phyloP scores from a whole-genome alignment of 805 yeast species.

The Yarrowia divulgata region DNA sequence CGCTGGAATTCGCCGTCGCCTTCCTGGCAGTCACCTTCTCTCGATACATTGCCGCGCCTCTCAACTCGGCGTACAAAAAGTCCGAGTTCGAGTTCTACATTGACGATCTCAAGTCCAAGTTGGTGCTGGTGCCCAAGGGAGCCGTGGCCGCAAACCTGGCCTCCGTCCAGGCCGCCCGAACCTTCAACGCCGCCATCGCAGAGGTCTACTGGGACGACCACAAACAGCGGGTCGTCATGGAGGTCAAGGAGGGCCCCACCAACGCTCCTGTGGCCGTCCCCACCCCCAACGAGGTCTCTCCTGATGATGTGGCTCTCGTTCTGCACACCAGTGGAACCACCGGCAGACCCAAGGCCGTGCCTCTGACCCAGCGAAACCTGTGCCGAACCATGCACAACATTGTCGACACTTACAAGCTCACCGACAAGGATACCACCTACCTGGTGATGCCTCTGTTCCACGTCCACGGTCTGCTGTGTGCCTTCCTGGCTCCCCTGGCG shows the following conservation, averaged over 20 bases:
- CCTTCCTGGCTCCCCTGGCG: slow-evolving; percentile 64
- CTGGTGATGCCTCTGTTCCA: slow-evolving; percentile 81
- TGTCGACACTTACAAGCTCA: slow-evolving; percentile 61
- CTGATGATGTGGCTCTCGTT: slow-evolving; percentile 66
- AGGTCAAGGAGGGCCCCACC: slow-evolving; percentile 40
- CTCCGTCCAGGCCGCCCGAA: slow-evolving; percentile 60
- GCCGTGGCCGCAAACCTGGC: slow-evolving; percentile 53
- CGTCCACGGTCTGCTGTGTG: slow-evolving; percentile 76
- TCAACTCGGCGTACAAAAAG: slow-evolving; percentile 68
- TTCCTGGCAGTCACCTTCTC: slow-evolving; percentile 66
- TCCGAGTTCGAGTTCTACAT: slow-evolving; percentile 70
- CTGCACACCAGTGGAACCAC: slow-evolving; percentile 80
- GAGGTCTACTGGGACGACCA: slow-evolving; percentile 59
- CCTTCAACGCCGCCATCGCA: slow-evolving; percentile 57
- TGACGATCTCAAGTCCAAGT: slow-evolving; percentile 63
- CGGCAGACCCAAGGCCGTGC: slow-evolving; percentile 78
- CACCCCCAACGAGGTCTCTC: slow-evolving; percentile 48
- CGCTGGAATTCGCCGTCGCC: slow-evolving; percentile 62
- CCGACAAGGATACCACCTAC: slow-evolving; percentile 60
- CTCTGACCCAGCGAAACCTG: slow-evolving; percentile 69
- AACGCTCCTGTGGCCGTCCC: slow-evolving; percentile 24
- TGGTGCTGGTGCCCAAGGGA: slow-evolving; percentile 65
- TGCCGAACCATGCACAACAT: slow-evolving; percentile 67
- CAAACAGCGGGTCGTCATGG: slow-evolving; percentile 53
- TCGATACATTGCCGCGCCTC: slow-evolving; percentile 69